Conservation (phyloP, 257 asterid genomes). For the Solanum tarijense region DNA sequence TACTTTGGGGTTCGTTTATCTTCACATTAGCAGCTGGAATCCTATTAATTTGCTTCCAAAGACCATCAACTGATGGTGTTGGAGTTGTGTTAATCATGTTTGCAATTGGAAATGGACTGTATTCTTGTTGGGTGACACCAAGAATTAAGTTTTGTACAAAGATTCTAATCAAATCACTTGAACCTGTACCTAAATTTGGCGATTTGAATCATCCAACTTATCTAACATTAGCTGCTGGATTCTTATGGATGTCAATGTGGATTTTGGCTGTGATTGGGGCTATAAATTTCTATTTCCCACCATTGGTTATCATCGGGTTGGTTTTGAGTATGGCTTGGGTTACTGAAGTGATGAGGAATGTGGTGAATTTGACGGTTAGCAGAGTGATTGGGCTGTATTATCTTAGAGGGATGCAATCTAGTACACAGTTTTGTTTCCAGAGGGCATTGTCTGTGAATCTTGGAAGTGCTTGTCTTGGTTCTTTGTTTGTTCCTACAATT, state of each 20-base stretch:
- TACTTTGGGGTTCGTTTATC: slow-evolving; percentile 76
- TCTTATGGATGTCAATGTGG: slow-evolving; percentile 94
- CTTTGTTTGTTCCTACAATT: slow-evolving; percentile 79
- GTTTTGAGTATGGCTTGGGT: slow-evolving; percentile 73
- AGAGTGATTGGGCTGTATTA: slow-evolving; percentile 82
- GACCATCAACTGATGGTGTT: slow-evolving; percentile 65
- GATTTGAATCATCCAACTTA: slow-evolving; percentile 76
- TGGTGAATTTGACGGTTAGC: slow-evolving; percentile 74
- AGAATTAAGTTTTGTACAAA: slow-evolving; percentile 67
- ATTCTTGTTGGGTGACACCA: slow-evolving; percentile 92
- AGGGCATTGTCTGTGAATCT: slow-evolving; percentile 71
- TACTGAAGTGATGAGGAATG: slow-evolving; percentile 98
- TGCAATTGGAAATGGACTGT: slow-evolving; percentile 78
- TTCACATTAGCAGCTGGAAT: slow-evolving; percentile 73
- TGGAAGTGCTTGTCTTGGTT: slow-evolving; percentile 92
- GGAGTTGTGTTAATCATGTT: slow-evolving; percentile 54
- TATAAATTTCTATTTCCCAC: slow-evolving; percentile 57
- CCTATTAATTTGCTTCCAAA: slow-evolving; percentile 76
- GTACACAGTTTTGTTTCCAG: slow-evolving; percentile 75
- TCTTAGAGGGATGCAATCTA: slow-evolving; percentile 89
- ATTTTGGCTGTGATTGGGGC: slow-evolving; percentile 78
- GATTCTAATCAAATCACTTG: slow-evolving; percentile 61
- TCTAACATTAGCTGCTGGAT: slow-evolving; percentile 72
- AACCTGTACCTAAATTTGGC: slow-evolving; percentile 63
- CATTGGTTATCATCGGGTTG: slow-evolving; percentile 50